Base-by-base conservation (phyloP, 2,329 filamentous ascomycete species). In the Massarina eburnea region DNA sequence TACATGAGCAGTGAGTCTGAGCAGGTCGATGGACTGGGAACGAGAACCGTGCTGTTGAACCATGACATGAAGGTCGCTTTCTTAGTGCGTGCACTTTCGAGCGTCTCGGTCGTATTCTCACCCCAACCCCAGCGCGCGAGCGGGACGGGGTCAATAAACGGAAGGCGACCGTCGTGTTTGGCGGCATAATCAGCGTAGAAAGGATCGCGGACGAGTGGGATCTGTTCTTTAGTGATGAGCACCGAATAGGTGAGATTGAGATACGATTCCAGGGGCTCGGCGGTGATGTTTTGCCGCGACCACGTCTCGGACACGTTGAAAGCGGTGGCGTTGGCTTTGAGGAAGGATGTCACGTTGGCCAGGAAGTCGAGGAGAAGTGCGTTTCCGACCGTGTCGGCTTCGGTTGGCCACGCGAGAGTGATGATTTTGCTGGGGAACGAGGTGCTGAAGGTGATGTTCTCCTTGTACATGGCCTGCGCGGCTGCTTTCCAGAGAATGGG, bases 1-100 rank as follows among this genome's bases (percentile, higher is more conserved):
- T 82, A 81, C 12, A 82, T 59, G 15, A 80, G 49, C 0, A 82
- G 48, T 18, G 69, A 73, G 5, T 76, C 70, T 3, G 76, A 79
- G 61, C 80, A 82, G 1, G 73, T 74, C 21, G 71, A 45, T 0
- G 60, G 34, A 15, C 73, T 69, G 0, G 71, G 59, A 0, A 68
- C 55, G 17, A 81, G 67, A 5, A 81, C 68, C 6, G 74, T 65
- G 22, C 52, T 61, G 37, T 75, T 74, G 57, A 80, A 78, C 76
- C 76, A 80, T 8, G 64, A 51, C 43, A 69, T 67, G 51, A 79
- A 79, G 1, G 68, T 53, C 0, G 77, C 78, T 51, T 80, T 80
- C 57, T 80, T 79, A 4, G 66, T 55, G 5, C 78, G 62, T 3
- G 75, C 80, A 2, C 73, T 61, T 0, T 73, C 68, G 1, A 76